Evolutionary conservation across 805 yeast species (phyloP), one percentile per base, ranked within the genome.

Genomic region (Zygoascus biomembranicola): DNA sequence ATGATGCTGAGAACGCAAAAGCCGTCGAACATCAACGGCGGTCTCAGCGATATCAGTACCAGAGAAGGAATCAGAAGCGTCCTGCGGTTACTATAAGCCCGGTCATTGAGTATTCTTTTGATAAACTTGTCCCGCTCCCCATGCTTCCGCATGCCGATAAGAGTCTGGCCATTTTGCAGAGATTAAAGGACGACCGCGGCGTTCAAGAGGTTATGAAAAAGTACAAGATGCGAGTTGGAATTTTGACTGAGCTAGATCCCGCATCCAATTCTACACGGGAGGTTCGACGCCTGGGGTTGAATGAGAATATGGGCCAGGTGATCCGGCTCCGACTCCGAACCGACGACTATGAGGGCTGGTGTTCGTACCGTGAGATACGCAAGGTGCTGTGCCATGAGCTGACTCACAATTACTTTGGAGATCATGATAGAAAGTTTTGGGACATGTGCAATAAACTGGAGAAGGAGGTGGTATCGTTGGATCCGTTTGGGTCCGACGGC

Each of bases 231-330:
- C 54, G 58, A 6, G 73, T 71, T 8, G 69, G 71, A 1, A 54
- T 66, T 8, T 55, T 71, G 32, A 61, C 72, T 1, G 75, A 71
- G 51, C 62, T 71, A 31, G 75, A 71, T 49, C 75, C 75, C 1
- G 66, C 70, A 4, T 55, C 68, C 5, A 67, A 69, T 57, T 69
- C 73, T 6, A 52, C 61, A 11, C 64, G 57, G 28, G 53, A 58
- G 42, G 51, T 59, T 11, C 60, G 63, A 47, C 49, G 58, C 5
- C 59, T 71, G 28, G 75, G 75, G 1, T 59, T 67, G 16, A 71
- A 71, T 52, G 53, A 63, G 37, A 66, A 67, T 54, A 52, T 50
- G 31, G 75, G 75, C 13, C 61, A 67, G 55, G 63, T 58, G 39
- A 71, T 71, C 32, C 64, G 65, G 52, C 61, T 71, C 32, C 65